Base-by-base conservation (phyloP, 306 rosid genomes). In the Trichosanthes truncata region DNA sequence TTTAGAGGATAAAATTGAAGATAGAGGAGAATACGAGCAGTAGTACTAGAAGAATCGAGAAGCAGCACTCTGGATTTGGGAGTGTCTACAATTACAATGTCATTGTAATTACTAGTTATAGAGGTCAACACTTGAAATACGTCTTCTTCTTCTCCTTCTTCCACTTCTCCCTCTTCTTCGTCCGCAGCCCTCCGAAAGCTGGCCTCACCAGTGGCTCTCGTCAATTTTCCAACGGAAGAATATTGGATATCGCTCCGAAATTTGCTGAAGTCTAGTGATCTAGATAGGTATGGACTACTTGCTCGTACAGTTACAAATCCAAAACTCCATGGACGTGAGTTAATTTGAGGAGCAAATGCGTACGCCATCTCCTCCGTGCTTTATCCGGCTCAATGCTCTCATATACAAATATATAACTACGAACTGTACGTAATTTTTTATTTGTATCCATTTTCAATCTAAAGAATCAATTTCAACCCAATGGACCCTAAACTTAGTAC, bases 51-150 rank as follows among this genome's bases (percentile, higher is more conserved):
- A 49, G 95, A 85, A 81, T 95, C 98, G 75, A 92, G 98, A 61
- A 95, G 94, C 60, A 95, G 89, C 87, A 91, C 53, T 88, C 91
- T 91, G 57, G 97, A 86, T 7, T 80, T 80, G 29, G 91, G 89
- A 67, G 88, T 80, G 56, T 95, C 97, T 13, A 95, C 83, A 8
- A 95, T 91, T 67, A 90, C 56, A 67, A 95, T 90, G 35, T 92
- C 91, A 79, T 92, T 95, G 88, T 87, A 92, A 59, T 65, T 67
- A 83, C 87, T 92, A 76, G 79, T 89, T 0, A 89, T 1, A 14
- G 88, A 48, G 2, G 92, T 38, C 17, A 92, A 61, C 0, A 91
- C 82, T 75, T 80, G 92, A 84, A 81, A 84, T 18, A 46, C 89
- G 78, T 87, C 96, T 56, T 89, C 94, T 56, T 89, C 94, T 10